Evolutionary conservation across 371 early-diverging fungal genomes (phyloP), one percentile per base, ranked within the genome.

Genomic region (Nematocida parisii): DNA sequence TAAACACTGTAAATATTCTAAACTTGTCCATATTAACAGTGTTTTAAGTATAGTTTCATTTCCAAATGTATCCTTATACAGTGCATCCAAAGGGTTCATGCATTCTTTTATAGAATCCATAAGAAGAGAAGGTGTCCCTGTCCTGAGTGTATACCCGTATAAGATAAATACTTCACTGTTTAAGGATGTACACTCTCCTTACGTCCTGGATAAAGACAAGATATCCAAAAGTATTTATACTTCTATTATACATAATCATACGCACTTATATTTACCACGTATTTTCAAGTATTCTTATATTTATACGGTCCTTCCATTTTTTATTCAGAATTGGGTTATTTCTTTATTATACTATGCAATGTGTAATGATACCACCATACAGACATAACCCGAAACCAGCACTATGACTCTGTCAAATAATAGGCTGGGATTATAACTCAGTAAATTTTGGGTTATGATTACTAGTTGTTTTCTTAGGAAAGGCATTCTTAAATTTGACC

Each of bases 161-260:
- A 86, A 86, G 60, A 72, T 86, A n/a, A 68, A 83, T 58, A 84
- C 86, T 40, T 7, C 45, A 7, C 56, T 86, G 73, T 86, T 86
- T 75, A 55, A 72, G 15, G 66, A 73, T 39, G 71, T 86, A 39
- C 81, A 47, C 18, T 71, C 81, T 56, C 27, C 82, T 3, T 84
- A 67, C 54, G 58, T 71, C 24, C 45, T 84, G 1, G 42, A 81
- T 20, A 72, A 52, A 50, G 42, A 72, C 1, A 42, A 57, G 39
- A 74, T 84, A 15, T 83, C 84, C 50, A 60, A 57, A 42, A 46
- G 27, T 22, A 64, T 86, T 24, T 52, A 83, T 18, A 58, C 54
- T 4, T 82, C 71, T 22, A 82, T 83, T 55, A 56, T 80, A 50
- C 66, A 64, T 13, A 74, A 80, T 33, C 56, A 58, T n/a, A 83